Evolutionary conservation across 805 yeast species (phyloP).

Genomic region (Lachancea waltii): DNA sequence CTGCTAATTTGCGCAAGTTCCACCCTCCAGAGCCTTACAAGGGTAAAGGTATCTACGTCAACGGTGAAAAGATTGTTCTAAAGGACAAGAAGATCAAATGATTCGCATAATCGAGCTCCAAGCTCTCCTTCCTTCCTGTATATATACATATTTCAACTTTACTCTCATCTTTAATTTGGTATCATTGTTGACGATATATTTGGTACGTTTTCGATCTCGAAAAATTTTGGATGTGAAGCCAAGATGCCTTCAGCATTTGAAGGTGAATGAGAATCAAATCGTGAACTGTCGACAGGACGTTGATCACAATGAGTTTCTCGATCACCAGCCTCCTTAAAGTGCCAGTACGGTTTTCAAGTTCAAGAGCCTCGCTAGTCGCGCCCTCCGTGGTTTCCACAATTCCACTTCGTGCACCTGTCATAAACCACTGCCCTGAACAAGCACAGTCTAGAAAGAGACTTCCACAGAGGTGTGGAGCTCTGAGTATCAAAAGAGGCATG

Average conservation of each 20-base stretch:
- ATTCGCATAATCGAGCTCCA: neutral
- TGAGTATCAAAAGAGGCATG: slow-evolving; percentile 88
- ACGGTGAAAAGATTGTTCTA: slow-evolving; percentile 82
- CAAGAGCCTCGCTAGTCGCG: slow-evolving; percentile 33
- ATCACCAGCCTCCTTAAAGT: neutral
- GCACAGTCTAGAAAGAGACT: slow-evolving; percentile 68
- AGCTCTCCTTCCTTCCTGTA: too few species aligned
- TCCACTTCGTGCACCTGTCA: slow-evolving; percentile 37
- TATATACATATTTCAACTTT: too few species aligned
- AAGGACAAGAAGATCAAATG: slow-evolving; percentile 91
- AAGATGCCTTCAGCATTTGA: neutral
- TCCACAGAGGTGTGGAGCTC: slow-evolving; percentile 72
- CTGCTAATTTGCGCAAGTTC: slow-evolving; percentile 77
- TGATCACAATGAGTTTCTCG: slow-evolving; percentile 2
- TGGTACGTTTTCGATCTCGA: neutral
- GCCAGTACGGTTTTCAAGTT: slow-evolving; percentile 5
- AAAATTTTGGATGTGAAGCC: slow-evolving; percentile 1
- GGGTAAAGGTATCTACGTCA: slow-evolving; percentile 94
- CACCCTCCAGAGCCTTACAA: slow-evolving; percentile 98
- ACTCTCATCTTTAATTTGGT: too few species aligned
- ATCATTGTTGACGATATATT: too few species aligned
- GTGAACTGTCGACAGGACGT: neutral
- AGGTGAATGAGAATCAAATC: too few species aligned
- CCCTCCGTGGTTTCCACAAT: slow-evolving; percentile 30
- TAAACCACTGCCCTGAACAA: slow-evolving; percentile 60